Percentiles rank a stretch among this genome's conserved stretches.
Conservation (phyloP, 495 filamentous ascomycete genomes). For the Penicillium odoratum region DNA sequence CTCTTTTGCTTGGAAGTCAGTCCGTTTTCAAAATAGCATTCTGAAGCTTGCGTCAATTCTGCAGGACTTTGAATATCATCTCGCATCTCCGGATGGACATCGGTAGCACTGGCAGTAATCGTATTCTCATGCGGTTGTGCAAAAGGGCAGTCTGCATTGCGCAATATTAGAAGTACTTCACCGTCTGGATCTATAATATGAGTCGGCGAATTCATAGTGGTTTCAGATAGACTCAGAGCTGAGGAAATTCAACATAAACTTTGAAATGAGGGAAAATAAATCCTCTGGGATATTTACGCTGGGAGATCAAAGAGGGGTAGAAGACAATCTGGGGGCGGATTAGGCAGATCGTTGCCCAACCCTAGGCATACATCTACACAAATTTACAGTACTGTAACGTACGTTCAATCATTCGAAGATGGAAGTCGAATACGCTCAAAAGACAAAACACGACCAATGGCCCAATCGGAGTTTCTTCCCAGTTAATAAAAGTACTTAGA, state of each 20-base stretch:
- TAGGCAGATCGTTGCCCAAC: no score
- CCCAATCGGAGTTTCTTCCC: no score
- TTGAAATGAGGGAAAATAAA: no score
- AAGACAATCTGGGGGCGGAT: no score
- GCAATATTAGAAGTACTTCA: slow-evolving; percentile 6
- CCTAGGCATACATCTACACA: no score
- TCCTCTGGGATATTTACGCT: no score
- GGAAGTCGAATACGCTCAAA: no score
- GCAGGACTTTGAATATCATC: neutral
- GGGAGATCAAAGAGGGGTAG: no score
- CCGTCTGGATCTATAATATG: slow-evolving; percentile 8
- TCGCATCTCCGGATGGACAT: neutral
- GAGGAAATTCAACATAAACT: neutral
- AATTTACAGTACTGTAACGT: no score
- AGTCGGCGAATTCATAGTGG: neutral
- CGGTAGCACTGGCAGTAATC: neutral
- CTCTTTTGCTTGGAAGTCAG: neutral
- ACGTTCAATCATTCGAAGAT: no score
- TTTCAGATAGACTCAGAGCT: neutral
- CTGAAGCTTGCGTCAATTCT: neutral
- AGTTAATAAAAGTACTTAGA: no score
- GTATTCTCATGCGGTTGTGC: neutral
- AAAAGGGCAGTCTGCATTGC: slow-evolving; percentile 5
- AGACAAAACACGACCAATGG: no score
- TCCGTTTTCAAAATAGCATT: neutral